Conservation (phyloP, 192 early-diverging fungal species). For the Kickxella alabastrina region DNA sequence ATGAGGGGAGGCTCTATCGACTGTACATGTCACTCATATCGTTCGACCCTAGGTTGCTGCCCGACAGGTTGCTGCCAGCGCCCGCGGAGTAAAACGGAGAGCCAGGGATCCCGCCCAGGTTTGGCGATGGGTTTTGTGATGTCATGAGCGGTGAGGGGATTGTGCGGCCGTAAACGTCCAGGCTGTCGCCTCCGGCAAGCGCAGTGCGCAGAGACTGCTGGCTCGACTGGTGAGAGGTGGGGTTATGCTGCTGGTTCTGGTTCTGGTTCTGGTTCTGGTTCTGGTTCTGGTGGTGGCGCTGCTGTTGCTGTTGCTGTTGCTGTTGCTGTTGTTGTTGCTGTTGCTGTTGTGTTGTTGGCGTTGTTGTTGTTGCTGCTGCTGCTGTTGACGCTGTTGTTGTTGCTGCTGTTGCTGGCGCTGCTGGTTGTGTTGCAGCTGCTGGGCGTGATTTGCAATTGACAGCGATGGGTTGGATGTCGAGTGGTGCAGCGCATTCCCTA, state of each 20-base stretch:
- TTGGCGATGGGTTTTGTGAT: conserved; percentile 11
- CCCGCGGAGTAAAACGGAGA: conserved; percentile 38
- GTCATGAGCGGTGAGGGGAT: conserved; percentile 16
- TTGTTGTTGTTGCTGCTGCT: conserved; percentile 12
- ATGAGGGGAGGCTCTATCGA: too few species aligned
- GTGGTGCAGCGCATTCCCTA: conserved; percentile 42
- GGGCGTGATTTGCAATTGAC: conserved; percentile 10
- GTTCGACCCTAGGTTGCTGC: conserved; percentile 37
- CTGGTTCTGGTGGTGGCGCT: conserved; percentile 11
- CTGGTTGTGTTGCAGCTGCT: conserved; percentile 12
- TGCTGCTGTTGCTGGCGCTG: conserved; percentile 17
- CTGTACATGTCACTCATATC: conserved; percentile 49
- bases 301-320: conserved; percentile 17
- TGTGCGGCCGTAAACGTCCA: conserved; percentile 24
- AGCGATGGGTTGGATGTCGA: conserved; percentile 38
- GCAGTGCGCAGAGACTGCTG: conserved; percentile 35
- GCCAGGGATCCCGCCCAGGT: conserved; percentile 18
- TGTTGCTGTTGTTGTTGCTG: conserved; percentile 18
- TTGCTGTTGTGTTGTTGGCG: conserved; percentile 11
- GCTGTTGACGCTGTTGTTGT: conserved; percentile 11
- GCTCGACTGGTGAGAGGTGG: conserved; percentile 14
- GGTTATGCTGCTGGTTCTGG: conserved; percentile 5
- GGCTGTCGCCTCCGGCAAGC: conserved; percentile 32
- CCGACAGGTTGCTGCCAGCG: conserved; percentile 33
- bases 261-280: conserved; percentile 15